Conservation (phyloP, 1,139 yeast genomes). For the Magnusiomyces tetraspermus region DNA sequence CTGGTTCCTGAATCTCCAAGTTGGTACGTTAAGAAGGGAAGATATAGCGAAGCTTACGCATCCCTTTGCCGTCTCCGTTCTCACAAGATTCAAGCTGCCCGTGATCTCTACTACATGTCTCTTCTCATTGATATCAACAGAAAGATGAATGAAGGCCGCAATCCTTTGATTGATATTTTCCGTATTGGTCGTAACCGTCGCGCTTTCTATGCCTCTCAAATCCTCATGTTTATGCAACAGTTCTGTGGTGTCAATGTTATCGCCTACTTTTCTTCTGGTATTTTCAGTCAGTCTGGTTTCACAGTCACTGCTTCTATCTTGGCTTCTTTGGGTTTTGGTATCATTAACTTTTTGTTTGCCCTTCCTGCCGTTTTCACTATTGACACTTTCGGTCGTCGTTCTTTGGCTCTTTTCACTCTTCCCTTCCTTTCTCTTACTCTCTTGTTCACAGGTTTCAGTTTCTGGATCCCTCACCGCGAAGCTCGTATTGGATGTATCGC, state of each 20-base stretch:
- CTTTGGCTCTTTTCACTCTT: constrained; percentile 59
- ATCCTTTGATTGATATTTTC: constrained; percentile 40
- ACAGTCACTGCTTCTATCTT: constrained; percentile 51
- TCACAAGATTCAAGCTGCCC: constrained; percentile 54
- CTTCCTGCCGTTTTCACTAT: constrained; percentile 77
- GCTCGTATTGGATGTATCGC: constrained; percentile 60
- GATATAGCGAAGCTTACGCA: constrained; percentile 48
- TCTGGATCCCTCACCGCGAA: constrained; percentile 47
- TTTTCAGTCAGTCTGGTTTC: constrained; percentile 61
- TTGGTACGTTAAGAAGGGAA: constrained; percentile 63
- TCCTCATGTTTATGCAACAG: constrained; percentile 86
- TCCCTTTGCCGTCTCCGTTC: constrained; percentile 44
- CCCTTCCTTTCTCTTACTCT: constrained; percentile 64
- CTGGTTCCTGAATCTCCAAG: constrained; percentile 73
- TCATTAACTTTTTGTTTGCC: constrained; percentile 71
- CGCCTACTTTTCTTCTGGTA: constrained; percentile 55
- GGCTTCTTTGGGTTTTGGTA: constrained; percentile 84
- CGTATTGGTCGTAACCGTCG: constrained; percentile 72
- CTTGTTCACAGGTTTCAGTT: constrained; percentile 66
- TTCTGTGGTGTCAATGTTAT: constrained; percentile 88
- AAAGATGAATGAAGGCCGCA: constrained; percentile 37
- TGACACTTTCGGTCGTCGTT: constrained; percentile 70
- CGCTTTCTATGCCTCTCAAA: constrained; percentile 71
- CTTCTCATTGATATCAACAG: constrained; percentile 59
- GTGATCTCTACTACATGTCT: constrained; percentile 66